Evolutionary conservation across 2,329 filamentous ascomycete species (phyloP).

Genomic region (Epichloe scottii): DNA sequence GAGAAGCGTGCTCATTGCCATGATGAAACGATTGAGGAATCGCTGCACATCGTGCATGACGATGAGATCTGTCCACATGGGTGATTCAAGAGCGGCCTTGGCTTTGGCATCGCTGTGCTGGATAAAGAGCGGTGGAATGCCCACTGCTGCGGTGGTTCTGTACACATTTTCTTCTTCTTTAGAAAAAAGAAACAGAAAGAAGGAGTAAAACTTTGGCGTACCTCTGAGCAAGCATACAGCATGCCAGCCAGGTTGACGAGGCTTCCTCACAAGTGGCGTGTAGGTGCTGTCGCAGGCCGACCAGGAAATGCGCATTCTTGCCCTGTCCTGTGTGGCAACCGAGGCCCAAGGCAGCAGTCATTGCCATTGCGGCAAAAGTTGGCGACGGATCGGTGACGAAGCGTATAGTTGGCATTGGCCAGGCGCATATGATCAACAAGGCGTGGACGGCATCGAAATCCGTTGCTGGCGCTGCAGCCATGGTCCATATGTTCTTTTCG

Average conservation of each 20-base stretch:
- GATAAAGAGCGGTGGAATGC: slow-evolving; percentile 36
- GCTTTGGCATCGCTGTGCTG: slow-evolving; percentile 35
- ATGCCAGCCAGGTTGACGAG: slow-evolving; percentile 38
- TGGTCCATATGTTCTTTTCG: slow-evolving; percentile 31
- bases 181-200: neutral
- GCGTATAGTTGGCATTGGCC: slow-evolving; percentile 38
- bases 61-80: slow-evolving; percentile 31
- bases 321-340: slow-evolving; percentile 41
- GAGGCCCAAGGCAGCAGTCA: slow-evolving; percentile 34
- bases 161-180: too few relatives aligned
- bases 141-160: slow-evolving; percentile 29
- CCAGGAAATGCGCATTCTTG: slow-evolving; percentile 34
- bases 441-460: slow-evolving; percentile 38
- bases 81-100: slow-evolving; percentile 23
- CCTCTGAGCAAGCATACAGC: slow-evolving; percentile 39
- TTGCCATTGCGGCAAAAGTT: slow-evolving; percentile 32
- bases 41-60: slow-evolving; percentile 34
- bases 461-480: slow-evolving; percentile 29
- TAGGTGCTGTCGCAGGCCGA: slow-evolving; percentile 29
- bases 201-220: slow-evolving; percentile 11
- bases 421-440: slow-evolving; percentile 36
- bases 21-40: slow-evolving; percentile 36
- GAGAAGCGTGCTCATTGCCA: slow-evolving; percentile 33
- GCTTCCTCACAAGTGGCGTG: slow-evolving; percentile 39
- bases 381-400: slow-evolving; percentile 38